Percentiles rank a stretch among this genome's conserved stretches.
Evolutionary conservation across 768 basidiomycete genomes (phyloP).

Genomic region (Termitomyces sp.): DNA sequence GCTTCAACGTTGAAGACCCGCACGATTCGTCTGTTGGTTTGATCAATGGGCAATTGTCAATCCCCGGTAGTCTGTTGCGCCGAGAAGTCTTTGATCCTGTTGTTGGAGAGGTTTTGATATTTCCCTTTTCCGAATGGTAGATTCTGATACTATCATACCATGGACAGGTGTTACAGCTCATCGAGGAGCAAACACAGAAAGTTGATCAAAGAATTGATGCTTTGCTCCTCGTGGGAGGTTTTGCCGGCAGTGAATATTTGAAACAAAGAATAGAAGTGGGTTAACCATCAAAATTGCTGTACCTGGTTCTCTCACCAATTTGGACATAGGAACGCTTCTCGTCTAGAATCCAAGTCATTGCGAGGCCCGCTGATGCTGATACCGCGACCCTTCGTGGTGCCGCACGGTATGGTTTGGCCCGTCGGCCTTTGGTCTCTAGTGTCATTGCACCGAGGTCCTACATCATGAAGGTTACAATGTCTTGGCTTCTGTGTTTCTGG

Average conservation of each 20-base stretch:
- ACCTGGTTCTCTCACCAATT: conserved; percentile 7
- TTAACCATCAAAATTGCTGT: conserved; percentile 10
- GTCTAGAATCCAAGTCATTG: conserved; percentile 64
- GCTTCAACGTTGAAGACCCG: conserved; percentile 83
- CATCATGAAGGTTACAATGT: conserved; percentile 65
- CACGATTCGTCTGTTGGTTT: conserved; percentile 77
- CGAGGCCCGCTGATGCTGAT: conserved; percentile 80
- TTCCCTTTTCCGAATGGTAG: not conserved
- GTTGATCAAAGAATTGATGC: conserved; percentile 75
- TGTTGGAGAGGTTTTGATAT: conserved; percentile 56
- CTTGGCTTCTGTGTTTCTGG: not conserved
- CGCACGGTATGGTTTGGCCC: conserved; percentile 81
- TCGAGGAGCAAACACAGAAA: conserved; percentile 68
- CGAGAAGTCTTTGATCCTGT: conserved; percentile 90
- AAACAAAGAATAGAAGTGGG: conserved; percentile 72
- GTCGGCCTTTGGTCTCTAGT: conserved; percentile 70
- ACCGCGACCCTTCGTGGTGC: conserved; percentile 86
- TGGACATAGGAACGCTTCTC: conserved; percentile 54
- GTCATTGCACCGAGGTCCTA: conserved; percentile 81
- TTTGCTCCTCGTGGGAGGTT: conserved; percentile 84
- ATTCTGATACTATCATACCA: not conserved
- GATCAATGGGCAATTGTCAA: conserved; percentile 76
- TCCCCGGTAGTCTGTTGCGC: conserved; percentile 75
- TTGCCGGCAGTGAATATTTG: conserved; percentile 81
- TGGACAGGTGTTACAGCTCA: conserved; percentile 64